Evolutionary conservation across 306 rosid genomes (phyloP), one percentile per base, ranked within the genome.

Genomic region (Rubus idaeus): DNA sequence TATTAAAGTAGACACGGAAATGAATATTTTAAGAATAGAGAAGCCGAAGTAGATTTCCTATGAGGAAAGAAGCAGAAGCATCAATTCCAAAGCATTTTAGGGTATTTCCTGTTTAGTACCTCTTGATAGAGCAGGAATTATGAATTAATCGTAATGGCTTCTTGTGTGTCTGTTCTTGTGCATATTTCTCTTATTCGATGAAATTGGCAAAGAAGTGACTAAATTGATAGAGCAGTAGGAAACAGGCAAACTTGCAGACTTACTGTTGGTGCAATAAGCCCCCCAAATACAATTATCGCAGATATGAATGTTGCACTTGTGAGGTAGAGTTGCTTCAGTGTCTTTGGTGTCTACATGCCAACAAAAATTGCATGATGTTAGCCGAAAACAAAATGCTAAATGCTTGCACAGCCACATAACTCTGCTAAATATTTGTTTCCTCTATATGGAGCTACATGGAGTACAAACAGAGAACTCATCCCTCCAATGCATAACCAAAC

Each of bases 191-290:
- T 64, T 42, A 63, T 35, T 63, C 6, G 11, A 18, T 5, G 11
- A 3, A 35, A 13, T 1, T 63, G 20, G 14, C 9, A 50, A 78
- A 42, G 35, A 10, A 65, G 30, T 73, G 20, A 10, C 44, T 62
- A 63, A 71, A 70, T 10, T 46, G 45, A 73, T 21, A 53, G 47
- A 76, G 51, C 57, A 45, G 23, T n/a, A 21, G 67, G 40, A 53
- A 74, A 23, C 5, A 61, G 17, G 67, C 10, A 67, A 14, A 26
- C 66, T 61, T 13, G 80, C 26, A 68, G 75, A 79, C 88, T 89
- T 90, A 95, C 98, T 62, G 91, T 88, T 3, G 98, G 98, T 68
- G 97, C 97, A 79, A 95, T 86, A 68, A 95, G 84, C 75, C 97
- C 97, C 40, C 98, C 98, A 72, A 95, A 95, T 51, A 89, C 82